Percentiles rank a stretch among this genome's conserved stretches.
Conservation (phyloP, 31 red algal genomes). For the Bonnemaisonia californica region DNA sequence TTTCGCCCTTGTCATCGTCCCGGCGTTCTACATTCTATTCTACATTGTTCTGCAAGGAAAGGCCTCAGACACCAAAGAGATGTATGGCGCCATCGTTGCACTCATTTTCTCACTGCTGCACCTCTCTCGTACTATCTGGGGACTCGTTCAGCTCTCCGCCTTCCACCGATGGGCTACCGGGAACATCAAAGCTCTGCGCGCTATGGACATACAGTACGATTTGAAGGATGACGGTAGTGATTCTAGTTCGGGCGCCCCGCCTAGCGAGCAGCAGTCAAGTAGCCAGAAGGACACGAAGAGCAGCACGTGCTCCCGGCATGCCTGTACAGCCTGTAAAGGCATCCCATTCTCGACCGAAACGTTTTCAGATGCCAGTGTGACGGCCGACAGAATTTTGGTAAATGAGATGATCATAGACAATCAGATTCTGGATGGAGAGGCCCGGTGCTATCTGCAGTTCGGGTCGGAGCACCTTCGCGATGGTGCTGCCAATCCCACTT, state of each 20-base stretch:
- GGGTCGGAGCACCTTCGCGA: too few relatives aligned
- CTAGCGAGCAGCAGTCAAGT: too few relatives aligned
- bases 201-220: constrained; percentile 10
- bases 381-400: too few relatives aligned
- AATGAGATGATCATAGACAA: too few relatives aligned
- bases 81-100: constrained; percentile 30
- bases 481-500: too few relatives aligned
- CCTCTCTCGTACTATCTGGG: constrained; percentile 19
- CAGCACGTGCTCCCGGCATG: too few relatives aligned
- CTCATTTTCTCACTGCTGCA: constrained; percentile 33
- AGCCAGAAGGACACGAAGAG: too few relatives aligned
- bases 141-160: constrained; percentile 27
- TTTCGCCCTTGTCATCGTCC: constrained; percentile 21
- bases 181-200: constrained; percentile 18
- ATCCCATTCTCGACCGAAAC: too few relatives aligned
- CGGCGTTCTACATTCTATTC: constrained; percentile 27
- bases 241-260: background rate
- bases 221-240: background rate
- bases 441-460: too few relatives aligned
- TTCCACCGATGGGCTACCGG: constrained; percentile 20
- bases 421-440: too few relatives aligned
- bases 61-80: constrained; percentile 26
- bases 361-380: too few relatives aligned
- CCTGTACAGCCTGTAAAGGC: too few relatives aligned
- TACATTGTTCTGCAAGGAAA: constrained; percentile 29